Evolutionary conservation across 495 filamentous ascomycete genomes (phyloP).

Genomic region (Filosporella fistucella): DNA sequence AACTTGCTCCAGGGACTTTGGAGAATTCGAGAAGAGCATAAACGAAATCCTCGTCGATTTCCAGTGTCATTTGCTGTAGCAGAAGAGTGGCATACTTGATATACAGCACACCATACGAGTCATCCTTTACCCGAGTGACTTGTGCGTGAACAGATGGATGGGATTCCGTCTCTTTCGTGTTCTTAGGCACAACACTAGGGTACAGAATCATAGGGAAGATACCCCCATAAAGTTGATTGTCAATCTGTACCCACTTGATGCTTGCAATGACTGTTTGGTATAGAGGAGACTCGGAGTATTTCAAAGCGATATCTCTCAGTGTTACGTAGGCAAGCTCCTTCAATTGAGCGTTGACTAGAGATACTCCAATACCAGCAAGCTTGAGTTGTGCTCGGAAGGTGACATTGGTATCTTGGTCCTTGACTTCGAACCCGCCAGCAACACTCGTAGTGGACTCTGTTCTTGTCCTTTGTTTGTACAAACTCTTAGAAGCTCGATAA

Average conservation of each 20-base stretch:
- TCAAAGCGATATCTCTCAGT: conserved; percentile 86
- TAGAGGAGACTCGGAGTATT: conserved; percentile 83
- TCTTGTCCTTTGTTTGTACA: conserved; percentile 77
- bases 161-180: conserved; percentile 92
- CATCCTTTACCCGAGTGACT: conserved; percentile 93
- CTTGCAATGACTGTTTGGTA: conserved; percentile 87
- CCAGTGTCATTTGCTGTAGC: conserved; percentile 95
- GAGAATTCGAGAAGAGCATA: conserved; percentile 93
- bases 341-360: conserved; percentile 85
- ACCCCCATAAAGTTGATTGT: conserved; percentile 97
- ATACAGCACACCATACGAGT: conserved; percentile 95
- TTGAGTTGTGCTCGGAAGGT: conserved; percentile 85
- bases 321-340: conserved; percentile 93
- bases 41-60: conserved; percentile 97
- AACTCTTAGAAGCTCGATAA: conserved; percentile 86
- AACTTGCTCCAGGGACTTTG: conserved; percentile 90
- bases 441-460: conserved; percentile 53
- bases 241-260: conserved; percentile 98
- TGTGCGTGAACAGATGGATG: conserved; percentile 91
- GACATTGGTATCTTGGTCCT: conserved; percentile 77
- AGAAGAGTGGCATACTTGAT: conserved; percentile 96
- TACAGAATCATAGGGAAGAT: conserved; percentile 98
- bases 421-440: conserved; percentile 81
- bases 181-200: conserved; percentile 97
- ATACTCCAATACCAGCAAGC: conserved; percentile 88